Evolutionary conservation across 805 yeast species (phyloP), one percentile per base, ranked within the genome.

Genomic region (Ogataea kodamae): DNA sequence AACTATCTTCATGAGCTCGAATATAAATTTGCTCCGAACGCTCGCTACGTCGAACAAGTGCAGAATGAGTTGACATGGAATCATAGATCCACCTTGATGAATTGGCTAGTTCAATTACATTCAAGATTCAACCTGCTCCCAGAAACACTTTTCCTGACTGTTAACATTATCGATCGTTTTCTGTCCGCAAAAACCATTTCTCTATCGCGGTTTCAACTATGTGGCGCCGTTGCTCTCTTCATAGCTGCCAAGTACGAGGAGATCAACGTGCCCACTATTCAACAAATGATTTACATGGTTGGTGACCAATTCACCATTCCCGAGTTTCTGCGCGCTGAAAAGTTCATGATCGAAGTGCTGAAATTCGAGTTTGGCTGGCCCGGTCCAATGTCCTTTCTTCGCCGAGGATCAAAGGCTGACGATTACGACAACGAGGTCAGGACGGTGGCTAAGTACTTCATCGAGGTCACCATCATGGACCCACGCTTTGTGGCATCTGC

Each of bases 161-260:
- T 85, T 32, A 87, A 86, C 59, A 64, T 86, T 37, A 80, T 88
- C 77, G 97, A 88, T 62, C 65, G 96, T 46, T 87, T 83, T 55
- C 70, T 89, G 45, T 78, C 74, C 68, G 81, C 13, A 55, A 70
- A 42, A 80, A 70, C 74, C 33, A 94, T 92, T 3, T 78, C 95
- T 8, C 68, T 88, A 42, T 75, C 85, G 39, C 77, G 90, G 55
- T 82, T 92, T 52, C 98, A 92, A 63, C 71, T 92, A 41, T 96
- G 92, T 30, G 98, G 97, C 9, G 96, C 96, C 2, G 85, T 92
- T 4, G 74, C 89, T 14, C 63, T 88, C 35, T 84, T 87, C 60
- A 78, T 86, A 39, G 95, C 96, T 17, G 90, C 96, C n/a, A 88
- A 88, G 61, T 85, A 83, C 57, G 96, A 88, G 61, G 97, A 88